Base-by-base conservation (phyloP, 768 basidiomycete species). In the Boletellus ananas region DNA sequence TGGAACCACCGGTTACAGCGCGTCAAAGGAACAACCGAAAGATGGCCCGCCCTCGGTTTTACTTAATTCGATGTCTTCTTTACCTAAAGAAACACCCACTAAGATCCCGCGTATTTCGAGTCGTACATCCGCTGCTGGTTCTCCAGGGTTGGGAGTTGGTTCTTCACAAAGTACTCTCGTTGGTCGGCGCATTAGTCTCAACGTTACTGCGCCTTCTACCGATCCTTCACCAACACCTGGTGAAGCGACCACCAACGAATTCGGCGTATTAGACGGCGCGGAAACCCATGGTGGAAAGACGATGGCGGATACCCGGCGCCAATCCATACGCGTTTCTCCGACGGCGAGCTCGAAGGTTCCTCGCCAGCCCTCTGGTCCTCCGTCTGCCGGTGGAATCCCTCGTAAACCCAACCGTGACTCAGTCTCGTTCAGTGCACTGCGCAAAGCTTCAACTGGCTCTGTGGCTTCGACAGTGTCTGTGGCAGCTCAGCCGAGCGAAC, bases 91-190 rank as follows among this genome's bases (percentile, higher is more conserved):
- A 63, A 92, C 92, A 0, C 91, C 91, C 3, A 94, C 91, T 17
- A 94, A 92, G 73, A 94, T 94, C 60, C 91, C 91, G 41, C 87
- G 91, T 21, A 93, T 94, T 35, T 87, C 90, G n/a, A 89, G 89
- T 61, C 80, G 86, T 31, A 83, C 85, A 3, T 88, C 90, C 5
- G 81, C 86, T 10, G 79, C 78, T 45, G 78, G 80, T 41, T 90
- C 90, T 7, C 90, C 90, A 13, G 78, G 85, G 37, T 66, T 83
- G 50, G 78, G 86, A 38, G 65, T 81, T 47, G 84, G 83, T 58
- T 72, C 74, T n/a, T 75, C 80, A 16, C 65, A 66, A 45, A 66
- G 66, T 27, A 72, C 75, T 16, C 66, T 79, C 45, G 72, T 77
- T 9, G 77, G 74, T 52, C 81, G 87, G 34, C 77, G 91, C 36